Conservation (phyloP, 2,329 filamentous ascomycete species). For the Pseudogymnoascus sp. region DNA sequence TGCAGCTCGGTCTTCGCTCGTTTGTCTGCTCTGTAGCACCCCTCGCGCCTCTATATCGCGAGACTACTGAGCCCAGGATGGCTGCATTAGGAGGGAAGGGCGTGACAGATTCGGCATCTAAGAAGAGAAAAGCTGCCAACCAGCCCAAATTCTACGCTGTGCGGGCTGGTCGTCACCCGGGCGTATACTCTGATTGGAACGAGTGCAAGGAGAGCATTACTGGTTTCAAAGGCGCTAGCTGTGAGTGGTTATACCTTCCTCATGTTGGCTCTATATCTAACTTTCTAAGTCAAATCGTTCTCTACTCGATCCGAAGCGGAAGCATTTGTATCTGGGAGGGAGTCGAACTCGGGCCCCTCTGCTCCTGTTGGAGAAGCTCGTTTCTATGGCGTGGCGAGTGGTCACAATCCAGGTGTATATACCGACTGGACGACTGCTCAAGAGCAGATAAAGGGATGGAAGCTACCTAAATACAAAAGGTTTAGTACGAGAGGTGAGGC, state of each 20-base stretch:
- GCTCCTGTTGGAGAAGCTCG: slow-evolving; percentile 28
- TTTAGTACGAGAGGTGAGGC: slow-evolving; percentile 64
- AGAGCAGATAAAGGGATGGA: slow-evolving; percentile 64
- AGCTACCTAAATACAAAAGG: slow-evolving; percentile 56
- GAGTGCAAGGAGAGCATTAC: slow-evolving; percentile 53
- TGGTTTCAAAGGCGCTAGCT: slow-evolving; percentile 55
- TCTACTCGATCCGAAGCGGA: slow-evolving; percentile 64
- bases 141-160: slow-evolving; percentile 54
- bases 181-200: slow-evolving; percentile 54
- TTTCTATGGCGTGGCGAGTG: slow-evolving; percentile 54
- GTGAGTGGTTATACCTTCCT: slow-evolving; percentile 41
- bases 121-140: slow-evolving; percentile 21
- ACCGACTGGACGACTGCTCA: slow-evolving; percentile 60
- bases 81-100: not conserved
- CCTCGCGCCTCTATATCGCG: not conserved
- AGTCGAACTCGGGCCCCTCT: slow-evolving; percentile 30
- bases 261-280: not conserved
- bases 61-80: not conserved
- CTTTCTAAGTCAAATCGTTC: slow-evolving; percentile 64
- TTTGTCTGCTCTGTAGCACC: not conserved
- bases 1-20: not conserved
- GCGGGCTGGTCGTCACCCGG: slow-evolving; percentile 44
- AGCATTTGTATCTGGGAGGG: slow-evolving; percentile 59
- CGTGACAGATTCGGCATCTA: slow-evolving; percentile 12
- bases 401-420: slow-evolving; percentile 50